Evolutionary conservation across 176 grass and related monocot genomes (phyloP), one percentile per base, ranked within the genome.

Genomic region (Lolium rigidum): DNA sequence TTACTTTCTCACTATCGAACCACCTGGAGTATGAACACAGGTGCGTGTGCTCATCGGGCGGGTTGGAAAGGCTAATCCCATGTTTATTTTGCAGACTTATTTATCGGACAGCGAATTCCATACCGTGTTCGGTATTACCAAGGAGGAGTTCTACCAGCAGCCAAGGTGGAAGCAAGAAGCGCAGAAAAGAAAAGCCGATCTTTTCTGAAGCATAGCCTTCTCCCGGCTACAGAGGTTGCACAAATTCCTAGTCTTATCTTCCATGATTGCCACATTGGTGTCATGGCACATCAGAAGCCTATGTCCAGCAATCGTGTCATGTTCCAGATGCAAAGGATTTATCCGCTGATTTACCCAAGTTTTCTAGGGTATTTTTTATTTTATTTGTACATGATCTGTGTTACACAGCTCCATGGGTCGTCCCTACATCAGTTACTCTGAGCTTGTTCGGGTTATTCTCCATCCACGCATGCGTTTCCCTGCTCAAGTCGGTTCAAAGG

Each of bases 141-240:
- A 84, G 58, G 94, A 96, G 55, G 87, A 88, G 28, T 99, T 99
- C 85, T 91, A 99, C 82, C 72, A 90, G 73, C 97, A 97, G 60
- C 97, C 97, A 70, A 90, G 93, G 67, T 99, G 97, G 97, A 99
- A 99, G 90, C 94, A 96, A 91, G 97, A 99, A 47, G 66, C 93
- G 77, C 94, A 90, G 90, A 99, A 99, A 88, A 93, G 81, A 69
- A 97, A 96, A 88, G 83, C 85, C 31, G 92, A 95, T 71, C 94
- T 99, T 79, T 99, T 99, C 92, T 99, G 80, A 89, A 75, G 56
- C 63, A 51, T 2, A 13, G 2, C 13, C 54, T 28, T 69, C 74
- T 57, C 38, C 20, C 20, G 24, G 11, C 57, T 49, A 52, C 8
- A 69, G 44, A 72, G 38, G 24, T 58, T 57, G 14, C 59, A 75